Conservation (phyloP, 2,329 filamentous ascomycete species). For the Rhynchosporium graminicola region DNA sequence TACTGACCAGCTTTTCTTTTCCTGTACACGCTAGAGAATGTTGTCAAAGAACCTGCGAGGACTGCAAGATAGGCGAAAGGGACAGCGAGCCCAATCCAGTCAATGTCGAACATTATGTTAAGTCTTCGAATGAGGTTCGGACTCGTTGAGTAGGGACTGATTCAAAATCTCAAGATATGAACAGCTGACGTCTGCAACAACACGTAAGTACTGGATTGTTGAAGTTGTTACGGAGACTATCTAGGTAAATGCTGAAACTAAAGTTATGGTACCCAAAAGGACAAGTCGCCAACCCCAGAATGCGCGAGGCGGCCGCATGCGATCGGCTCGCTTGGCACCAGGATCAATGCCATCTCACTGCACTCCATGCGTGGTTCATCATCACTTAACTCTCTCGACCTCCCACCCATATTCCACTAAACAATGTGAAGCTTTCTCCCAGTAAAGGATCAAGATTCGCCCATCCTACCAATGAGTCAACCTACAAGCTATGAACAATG, state of each 20-base stretch:
- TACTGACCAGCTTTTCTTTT: conserved; percentile 81
- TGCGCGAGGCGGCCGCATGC: conserved; percentile 14
- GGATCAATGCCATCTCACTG: too few relatives aligned
- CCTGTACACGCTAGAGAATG: conserved; percentile 90
- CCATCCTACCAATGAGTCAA: conserved; percentile 22
- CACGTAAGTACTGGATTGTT: background rate
- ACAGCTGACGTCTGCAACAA: background rate
- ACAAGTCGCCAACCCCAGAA: conserved; percentile 14
- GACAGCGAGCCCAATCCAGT: conserved; percentile 84
- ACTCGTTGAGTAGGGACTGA: background rate
- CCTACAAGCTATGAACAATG: conserved; percentile 52
- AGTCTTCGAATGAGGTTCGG: conserved; percentile 8
- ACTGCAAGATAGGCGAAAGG: conserved; percentile 89
- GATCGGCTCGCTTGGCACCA: too few relatives aligned
- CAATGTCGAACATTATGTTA: conserved; percentile 47
- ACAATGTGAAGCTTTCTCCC: conserved; percentile 20
- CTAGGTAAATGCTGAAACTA: background rate
- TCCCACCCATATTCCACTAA: background rate
- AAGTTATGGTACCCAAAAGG: background rate
- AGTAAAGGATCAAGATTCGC: conserved; percentile 2
- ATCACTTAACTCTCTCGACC: background rate
- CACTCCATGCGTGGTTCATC: background rate
- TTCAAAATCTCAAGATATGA: background rate
- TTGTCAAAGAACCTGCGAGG: conserved; percentile 82
- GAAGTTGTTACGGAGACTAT: background rate